Conservation (phyloP, 805 yeast genomes). For the Saccharomyces paradoxus region DNA sequence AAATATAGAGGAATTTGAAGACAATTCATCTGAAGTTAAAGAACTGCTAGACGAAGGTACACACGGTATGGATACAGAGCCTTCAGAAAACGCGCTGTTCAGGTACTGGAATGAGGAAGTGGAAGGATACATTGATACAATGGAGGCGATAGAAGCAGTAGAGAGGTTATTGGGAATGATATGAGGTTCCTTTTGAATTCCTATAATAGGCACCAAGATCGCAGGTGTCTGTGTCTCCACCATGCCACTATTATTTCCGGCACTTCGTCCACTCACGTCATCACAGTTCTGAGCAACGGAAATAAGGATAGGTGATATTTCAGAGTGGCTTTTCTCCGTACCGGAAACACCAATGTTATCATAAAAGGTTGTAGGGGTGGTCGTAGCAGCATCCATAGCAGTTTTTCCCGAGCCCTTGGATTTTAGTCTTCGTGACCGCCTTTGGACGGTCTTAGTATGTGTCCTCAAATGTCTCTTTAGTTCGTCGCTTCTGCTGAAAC, state of each 20-base stretch:
- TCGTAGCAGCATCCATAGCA: not conserved
- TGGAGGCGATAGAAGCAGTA: not conserved
- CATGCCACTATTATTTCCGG: not conserved
- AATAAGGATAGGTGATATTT: not conserved
- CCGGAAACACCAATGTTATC: not conserved
- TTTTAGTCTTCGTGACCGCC: conserved; percentile 14
- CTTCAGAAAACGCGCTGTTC: not conserved
- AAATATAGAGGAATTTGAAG: not conserved
- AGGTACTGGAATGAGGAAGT: not conserved
- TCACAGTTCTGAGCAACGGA: not conserved
- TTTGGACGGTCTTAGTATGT: conserved; percentile 51
- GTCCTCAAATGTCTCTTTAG: conserved; percentile 77
- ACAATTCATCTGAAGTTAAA: conserved; percentile 2
- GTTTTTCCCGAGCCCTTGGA: not conserved
- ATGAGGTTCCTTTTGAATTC: conserved; percentile 1
- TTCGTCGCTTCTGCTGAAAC: conserved; percentile 76
- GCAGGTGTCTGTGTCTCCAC: not conserved
- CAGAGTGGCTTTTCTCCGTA: not conserved
- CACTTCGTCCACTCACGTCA: not conserved
- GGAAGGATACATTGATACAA: not conserved
- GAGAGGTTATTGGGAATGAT: conserved; percentile 1
- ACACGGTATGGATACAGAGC: not conserved
- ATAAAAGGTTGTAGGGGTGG: not conserved
- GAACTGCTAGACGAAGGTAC: conserved; percentile 10
- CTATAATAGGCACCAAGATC: not conserved